These are phyloP conservation scores for Verticillium longisporum DNA, from an alignment of 2,329 filamentous ascomycete species.

Conservation along the genomic window DNA sequence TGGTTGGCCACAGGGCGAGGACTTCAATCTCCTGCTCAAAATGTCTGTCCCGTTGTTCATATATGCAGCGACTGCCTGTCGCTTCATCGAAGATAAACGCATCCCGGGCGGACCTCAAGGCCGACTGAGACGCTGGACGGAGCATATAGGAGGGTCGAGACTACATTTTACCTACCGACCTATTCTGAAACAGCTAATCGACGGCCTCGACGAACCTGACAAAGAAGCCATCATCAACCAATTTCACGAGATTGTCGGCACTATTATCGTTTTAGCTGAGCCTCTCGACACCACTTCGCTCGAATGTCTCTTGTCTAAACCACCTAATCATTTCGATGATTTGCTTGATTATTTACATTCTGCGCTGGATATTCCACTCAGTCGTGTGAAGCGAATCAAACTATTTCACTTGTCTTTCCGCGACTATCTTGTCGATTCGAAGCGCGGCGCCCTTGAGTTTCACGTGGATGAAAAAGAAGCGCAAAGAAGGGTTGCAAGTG, in stretches of 20 bases:
- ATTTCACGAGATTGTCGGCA: not conserved
- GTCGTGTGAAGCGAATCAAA: constrained; percentile 14
- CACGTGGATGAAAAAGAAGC: not conserved
- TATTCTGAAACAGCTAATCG: not conserved
- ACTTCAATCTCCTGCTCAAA: not conserved
- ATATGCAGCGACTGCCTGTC: constrained; percentile 23
- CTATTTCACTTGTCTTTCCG: constrained; percentile 4
- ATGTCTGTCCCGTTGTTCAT: constrained; percentile 23
- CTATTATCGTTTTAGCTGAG: not conserved
- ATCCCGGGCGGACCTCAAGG: constrained; percentile 12
- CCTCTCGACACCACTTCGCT: not conserved
- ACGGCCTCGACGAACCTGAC: not conserved
- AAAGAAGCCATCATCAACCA: not conserved
- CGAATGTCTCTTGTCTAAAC: not conserved
- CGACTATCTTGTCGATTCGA: not conserved
- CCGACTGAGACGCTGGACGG: constrained; percentile 8
- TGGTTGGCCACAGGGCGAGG: not conserved
- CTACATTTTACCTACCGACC: not conserved
- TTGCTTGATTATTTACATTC: constrained; percentile 23
- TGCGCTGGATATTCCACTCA: constrained; percentile 21
- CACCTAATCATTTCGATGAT: not conserved
- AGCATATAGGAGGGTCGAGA: not conserved
- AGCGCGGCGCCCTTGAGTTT: not conserved
- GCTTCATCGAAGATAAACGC: constrained; percentile 16
- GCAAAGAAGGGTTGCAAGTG: not conserved